Percentiles rank a stretch among this genome's conserved stretches.
Conservation (phyloP, 257 asterid genomes). For the Solanum pinnatisectum region DNA sequence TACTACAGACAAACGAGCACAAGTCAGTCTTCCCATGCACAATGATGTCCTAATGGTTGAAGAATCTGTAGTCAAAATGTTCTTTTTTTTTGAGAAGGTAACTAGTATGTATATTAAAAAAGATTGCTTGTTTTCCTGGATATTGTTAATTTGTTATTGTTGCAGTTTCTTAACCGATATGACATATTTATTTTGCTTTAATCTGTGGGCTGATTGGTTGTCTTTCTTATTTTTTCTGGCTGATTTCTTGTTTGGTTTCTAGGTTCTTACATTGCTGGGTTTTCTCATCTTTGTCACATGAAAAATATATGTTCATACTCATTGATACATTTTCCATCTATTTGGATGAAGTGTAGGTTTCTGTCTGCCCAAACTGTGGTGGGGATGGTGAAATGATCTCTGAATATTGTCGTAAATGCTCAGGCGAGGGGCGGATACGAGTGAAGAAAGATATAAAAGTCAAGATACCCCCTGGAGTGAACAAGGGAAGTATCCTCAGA, state of each 20-base stretch:
- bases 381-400: slow-evolving; percentile 97
- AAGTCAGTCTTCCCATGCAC: background rate
- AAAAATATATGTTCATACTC: background rate
- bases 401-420: slow-evolving; percentile 91
- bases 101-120: background rate
- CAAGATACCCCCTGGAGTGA: slow-evolving; percentile 97
- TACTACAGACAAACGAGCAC: background rate
- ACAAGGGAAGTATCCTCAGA: slow-evolving; percentile 95
- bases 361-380: slow-evolving; percentile 95
- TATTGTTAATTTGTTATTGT: background rate
- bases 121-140: background rate
- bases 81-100: background rate
- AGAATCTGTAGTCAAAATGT: background rate
- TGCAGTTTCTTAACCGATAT: background rate
- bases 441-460: slow-evolving; percentile 88
- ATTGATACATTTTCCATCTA: background rate
- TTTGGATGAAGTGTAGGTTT: slow-evolving; percentile 41
- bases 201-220: background rate
- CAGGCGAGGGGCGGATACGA: slow-evolving; percentile 82
- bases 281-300: background rate
- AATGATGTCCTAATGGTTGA: background rate
- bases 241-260: background rate
- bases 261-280: background rate
- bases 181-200: background rate
- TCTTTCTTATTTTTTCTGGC: background rate